Evolutionary conservation across 2,329 filamentous ascomycete species (phyloP), one percentile per base, ranked within the genome.

Genomic region (Fonsecaea nubica): DNA sequence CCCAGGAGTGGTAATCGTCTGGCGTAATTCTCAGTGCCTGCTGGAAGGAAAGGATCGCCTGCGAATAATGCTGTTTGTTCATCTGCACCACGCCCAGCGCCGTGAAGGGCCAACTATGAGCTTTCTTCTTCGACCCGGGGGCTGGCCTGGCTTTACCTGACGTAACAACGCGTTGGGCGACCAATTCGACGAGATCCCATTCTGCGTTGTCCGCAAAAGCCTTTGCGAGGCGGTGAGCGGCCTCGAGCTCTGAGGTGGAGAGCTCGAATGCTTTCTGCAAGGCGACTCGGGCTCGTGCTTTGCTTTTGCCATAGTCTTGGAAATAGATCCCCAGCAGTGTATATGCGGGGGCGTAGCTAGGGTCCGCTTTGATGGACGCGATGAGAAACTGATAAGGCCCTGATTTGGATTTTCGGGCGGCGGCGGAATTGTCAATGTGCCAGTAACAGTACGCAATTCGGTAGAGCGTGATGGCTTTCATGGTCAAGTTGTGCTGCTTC

Each of bases 261-360:
- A 99, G 81, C 77, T 99, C 95, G 58, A 99, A 91, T 0, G 95
- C 95, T 76, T 98, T 97, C 74, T 97, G 92, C 74, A 98, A 98
- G 76, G 94, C 98, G 69, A 91, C 89, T n/a, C 92, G 86, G 8
- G 94, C 92, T 75, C 96, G 85, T 74, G 89, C 91, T 78, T 89
- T 92, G 77, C 98, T 95, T 71, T 89, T 92, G 63, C 87, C 90
- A 75, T 97, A 97, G 74, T 98, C 94, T 5, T 89, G 88, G 75
- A 97, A 99, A 80, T 91, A 99, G 7, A 94, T 83, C 15, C 95
- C 95, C 4, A 99, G 86, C 70, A 89, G 93, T 0, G 93, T 97
- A 77, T 98, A 99, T 1, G 93, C 89, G 0, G 95, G 92, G 0
- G 95, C 93, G 77, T 91, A 93, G 73, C 90, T 96, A 64, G 95